Percentiles rank a stretch among this genome's conserved stretches.
Conservation (phyloP, 1,284 basidiomycete species). For the Ceratobasidium papillatum region DNA sequence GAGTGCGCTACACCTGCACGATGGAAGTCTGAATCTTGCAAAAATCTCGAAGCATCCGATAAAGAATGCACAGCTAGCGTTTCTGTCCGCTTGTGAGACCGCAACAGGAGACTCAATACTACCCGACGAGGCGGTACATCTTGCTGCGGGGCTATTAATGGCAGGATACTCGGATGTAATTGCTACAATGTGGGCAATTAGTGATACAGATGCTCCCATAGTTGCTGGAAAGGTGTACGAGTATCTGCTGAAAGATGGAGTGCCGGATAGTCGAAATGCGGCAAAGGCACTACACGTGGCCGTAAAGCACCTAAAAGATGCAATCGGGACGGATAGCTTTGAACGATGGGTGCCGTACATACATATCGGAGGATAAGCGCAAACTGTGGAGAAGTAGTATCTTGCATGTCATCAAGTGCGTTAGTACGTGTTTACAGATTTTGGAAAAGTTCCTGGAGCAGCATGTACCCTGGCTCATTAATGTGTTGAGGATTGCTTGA, state of each 20-base stretch:
- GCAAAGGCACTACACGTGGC: conserved; percentile 8
- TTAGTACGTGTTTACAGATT: no score
- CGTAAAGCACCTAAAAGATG: not conserved
- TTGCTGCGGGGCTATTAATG: conserved; percentile 19
- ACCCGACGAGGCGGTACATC: conserved; percentile 29
- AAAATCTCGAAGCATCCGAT: not conserved
- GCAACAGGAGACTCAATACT: conserved; percentile 16
- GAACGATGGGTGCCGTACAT: not conserved
- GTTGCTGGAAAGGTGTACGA: conserved; percentile 13
- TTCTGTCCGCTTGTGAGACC: conserved; percentile 20
- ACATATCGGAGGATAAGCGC: no score
- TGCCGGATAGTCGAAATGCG: not conserved
- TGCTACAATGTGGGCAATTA: conserved; percentile 35
- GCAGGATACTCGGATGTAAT: conserved; percentile 4
- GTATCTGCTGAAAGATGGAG: conserved; percentile 3
- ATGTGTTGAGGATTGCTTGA: no score
- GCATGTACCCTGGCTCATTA: no score
- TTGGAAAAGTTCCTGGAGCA: no score
- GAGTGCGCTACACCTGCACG: not conserved
- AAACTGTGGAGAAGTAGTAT: no score
- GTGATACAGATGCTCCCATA: conserved; percentile 8
- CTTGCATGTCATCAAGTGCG: no score
- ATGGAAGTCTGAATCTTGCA: not conserved
- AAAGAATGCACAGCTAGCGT: conserved; percentile 17
- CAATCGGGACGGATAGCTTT: not conserved